Evolutionary conservation across 805 yeast genomes (phyloP).

Genomic region (Wickerhamiella vanderwaltii): DNA sequence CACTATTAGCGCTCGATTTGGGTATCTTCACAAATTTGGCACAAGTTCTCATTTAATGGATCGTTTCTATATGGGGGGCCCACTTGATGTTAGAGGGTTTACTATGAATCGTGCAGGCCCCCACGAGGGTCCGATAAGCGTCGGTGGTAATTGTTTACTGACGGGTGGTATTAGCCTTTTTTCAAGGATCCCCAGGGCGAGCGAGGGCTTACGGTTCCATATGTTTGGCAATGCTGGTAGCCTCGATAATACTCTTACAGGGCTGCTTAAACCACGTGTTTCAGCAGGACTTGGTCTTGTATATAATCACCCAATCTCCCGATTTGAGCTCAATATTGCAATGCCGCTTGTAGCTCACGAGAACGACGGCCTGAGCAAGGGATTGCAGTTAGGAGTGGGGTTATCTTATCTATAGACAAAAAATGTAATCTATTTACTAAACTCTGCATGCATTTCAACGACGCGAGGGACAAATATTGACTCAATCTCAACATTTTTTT

Average conservation of each 20-base stretch:
- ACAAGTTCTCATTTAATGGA: slow-evolving; percentile 50
- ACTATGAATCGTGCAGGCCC: slow-evolving; percentile 56
- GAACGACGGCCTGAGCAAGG: slow-evolving; percentile 44
- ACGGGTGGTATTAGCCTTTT: slow-evolving; percentile 49
- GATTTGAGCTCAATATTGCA: slow-evolving; percentile 54
- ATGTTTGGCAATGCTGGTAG: slow-evolving; percentile 57
- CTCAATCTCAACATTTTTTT: slow-evolving; percentile 52
- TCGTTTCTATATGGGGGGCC: slow-evolving; percentile 74
- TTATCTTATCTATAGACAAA: slow-evolving; percentile 38
- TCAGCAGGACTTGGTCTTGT: slow-evolving; percentile 50
- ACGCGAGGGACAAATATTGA: slow-evolving; percentile 69
- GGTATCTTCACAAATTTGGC: slow-evolving; percentile 17
- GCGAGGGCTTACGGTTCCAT: slow-evolving; percentile 48
- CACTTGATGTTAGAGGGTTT: slow-evolving; percentile 59
- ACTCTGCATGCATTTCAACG: slow-evolving; percentile 45
- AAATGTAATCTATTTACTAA: slow-evolving; percentile 35
- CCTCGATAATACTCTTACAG: slow-evolving; percentile 22
- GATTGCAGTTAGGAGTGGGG: slow-evolving; percentile 57
- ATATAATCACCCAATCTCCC: slow-evolving; percentile 51
- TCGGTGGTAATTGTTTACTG: slow-evolving; percentile 56
- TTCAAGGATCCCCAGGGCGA: slow-evolving; percentile 44
- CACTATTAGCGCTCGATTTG: slow-evolving; percentile 16
- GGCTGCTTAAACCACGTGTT: slow-evolving; percentile 32
- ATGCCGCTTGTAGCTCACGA: slow-evolving; percentile 45
- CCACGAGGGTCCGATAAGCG: slow-evolving; percentile 38